Percentiles rank a stretch among this genome's conserved stretches.
Conservation (phyloP, 2,329 filamentous ascomycete species). For the Xylaria sp. region DNA sequence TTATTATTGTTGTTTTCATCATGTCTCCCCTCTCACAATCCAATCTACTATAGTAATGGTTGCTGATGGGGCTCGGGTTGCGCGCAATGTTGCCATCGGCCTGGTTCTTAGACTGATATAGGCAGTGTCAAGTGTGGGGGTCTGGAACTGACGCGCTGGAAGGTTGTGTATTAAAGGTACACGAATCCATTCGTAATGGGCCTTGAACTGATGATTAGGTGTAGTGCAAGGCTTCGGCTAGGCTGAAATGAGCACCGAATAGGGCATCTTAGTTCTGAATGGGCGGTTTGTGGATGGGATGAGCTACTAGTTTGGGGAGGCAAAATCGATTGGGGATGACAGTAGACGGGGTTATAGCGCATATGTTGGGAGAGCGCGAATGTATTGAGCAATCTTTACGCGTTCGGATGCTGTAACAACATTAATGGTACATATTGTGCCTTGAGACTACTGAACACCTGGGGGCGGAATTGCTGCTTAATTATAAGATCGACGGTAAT, state of each 20-base stretch:
- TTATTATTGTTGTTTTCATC: too few relatives aligned
- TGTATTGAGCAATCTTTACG: background rate
- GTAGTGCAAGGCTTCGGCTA: slow-evolving; percentile 41
- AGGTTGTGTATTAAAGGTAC: slow-evolving; percentile 38
- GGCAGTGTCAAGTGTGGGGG: slow-evolving; percentile 42
- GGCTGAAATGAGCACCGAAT: slow-evolving; percentile 8
- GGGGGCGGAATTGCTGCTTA: too few relatives aligned
- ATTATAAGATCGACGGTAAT: too few relatives aligned
- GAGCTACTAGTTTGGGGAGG: background rate
- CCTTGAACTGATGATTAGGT: slow-evolving; percentile 39
- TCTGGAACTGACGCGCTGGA: slow-evolving; percentile 37
- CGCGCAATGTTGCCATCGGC: slow-evolving; percentile 31
- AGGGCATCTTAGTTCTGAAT: background rate
- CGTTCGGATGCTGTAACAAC: too few relatives aligned
- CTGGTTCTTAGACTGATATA: slow-evolving; percentile 34
- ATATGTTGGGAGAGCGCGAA: background rate
- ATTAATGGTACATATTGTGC: too few relatives aligned
- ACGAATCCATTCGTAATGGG: slow-evolving; percentile 38
- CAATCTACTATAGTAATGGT: slow-evolving; percentile 8
- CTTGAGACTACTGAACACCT: too few relatives aligned
- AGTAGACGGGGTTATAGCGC: background rate
- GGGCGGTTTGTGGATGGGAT: background rate
- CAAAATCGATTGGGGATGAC: background rate
- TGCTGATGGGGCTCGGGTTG: slow-evolving; percentile 35
- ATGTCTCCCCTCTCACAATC: too few relatives aligned